Evolutionary conservation across 1,284 basidiomycete species (phyloP).

Genomic region (Tranzscheliella williamsii): DNA sequence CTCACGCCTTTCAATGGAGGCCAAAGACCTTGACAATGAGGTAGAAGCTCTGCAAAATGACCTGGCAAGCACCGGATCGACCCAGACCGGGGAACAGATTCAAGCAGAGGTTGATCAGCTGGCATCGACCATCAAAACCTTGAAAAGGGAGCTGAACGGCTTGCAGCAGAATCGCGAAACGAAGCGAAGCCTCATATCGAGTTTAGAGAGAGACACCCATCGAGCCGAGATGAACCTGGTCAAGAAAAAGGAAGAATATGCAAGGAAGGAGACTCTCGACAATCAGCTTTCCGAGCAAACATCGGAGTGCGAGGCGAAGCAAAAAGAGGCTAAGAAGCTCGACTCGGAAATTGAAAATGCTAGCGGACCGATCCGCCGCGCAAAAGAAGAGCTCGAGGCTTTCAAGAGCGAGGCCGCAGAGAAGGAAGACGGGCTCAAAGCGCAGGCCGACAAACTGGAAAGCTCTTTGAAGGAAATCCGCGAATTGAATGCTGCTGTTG

Average conservation of each 20-base stretch:
- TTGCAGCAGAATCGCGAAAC: constrained; percentile 45
- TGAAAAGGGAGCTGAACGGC: constrained; percentile 44
- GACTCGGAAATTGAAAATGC: constrained; percentile 70
- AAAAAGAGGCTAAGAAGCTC: constrained; percentile 56
- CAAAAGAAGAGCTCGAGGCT: constrained; percentile 69
- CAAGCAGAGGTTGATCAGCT: constrained; percentile 44
- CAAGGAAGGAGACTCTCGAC: constrained; percentile 30
- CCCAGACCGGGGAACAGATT: constrained; percentile 46
- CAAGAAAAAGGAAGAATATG: constrained; percentile 38
- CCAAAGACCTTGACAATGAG: constrained; percentile 22
- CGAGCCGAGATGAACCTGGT: constrained; percentile 62
- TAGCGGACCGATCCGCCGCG: constrained; percentile 70
- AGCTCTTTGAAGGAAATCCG: constrained; percentile 43
- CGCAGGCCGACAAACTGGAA: constrained; percentile 19
- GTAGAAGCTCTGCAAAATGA: constrained; percentile 38
- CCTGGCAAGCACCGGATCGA: constrained; percentile 39
- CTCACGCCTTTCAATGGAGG: constrained; percentile 26
- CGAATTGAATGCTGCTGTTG: constrained; percentile 26
- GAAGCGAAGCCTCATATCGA: constrained; percentile 34
- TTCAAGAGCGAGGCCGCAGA: constrained; percentile 67
- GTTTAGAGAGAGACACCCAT: constrained; percentile 35
- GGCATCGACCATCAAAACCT: constrained; percentile 35
- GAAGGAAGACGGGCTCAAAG: constrained; percentile 67
- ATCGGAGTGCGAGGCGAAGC: constrained; percentile 64
- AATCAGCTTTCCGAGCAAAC: constrained; percentile 65